Evolutionary conservation across 1,284 basidiomycete genomes (phyloP).

Genomic region (Cryptococcus deneoformans): DNA sequence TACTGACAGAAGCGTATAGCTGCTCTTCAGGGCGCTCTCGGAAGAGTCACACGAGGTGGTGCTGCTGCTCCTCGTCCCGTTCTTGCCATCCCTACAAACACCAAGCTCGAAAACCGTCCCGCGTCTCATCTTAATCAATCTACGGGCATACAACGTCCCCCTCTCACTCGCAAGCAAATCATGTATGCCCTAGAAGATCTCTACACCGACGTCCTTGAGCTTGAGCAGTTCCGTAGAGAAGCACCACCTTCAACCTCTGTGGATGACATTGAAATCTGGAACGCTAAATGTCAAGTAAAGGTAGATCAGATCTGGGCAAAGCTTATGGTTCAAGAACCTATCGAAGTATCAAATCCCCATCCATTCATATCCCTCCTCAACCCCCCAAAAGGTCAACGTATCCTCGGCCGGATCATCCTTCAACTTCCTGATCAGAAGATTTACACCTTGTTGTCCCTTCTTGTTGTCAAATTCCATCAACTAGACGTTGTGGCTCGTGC

Average conservation of each 20-base stretch:
- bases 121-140: conserved; percentile 38
- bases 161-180: conserved; percentile 74
- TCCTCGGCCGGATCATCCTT: conserved; percentile 86
- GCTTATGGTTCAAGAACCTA: conserved; percentile 80
- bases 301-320: conserved; percentile 76
- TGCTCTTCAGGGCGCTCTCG: conserved; percentile 87
- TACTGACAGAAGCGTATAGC: conserved; percentile 22
- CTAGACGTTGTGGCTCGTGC: conserved; percentile 83
- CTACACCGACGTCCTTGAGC: conserved; percentile 77
- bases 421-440: conserved; percentile 76
- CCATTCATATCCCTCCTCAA: conserved; percentile 92
- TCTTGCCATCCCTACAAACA: conserved; percentile 68
- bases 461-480: conserved; percentile 91
- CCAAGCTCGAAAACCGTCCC: conserved; percentile 49
- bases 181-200: conserved; percentile 78
- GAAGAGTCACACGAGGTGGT: conserved; percentile 74
- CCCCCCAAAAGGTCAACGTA: conserved; percentile 87
- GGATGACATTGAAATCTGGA: conserved; percentile 65
- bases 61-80: conserved; percentile 89
- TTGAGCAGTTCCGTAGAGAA: conserved; percentile 82
- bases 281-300: conserved; percentile 56
- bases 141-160: conserved; percentile 54
- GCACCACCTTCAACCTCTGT: conserved; percentile 57
- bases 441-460: conserved; percentile 81
- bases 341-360: conserved; percentile 84